Evolutionary conservation across 2,329 filamentous ascomycete species (phyloP), one percentile per base, ranked within the genome.

Genomic region (Colletotrichum abscissum): DNA sequence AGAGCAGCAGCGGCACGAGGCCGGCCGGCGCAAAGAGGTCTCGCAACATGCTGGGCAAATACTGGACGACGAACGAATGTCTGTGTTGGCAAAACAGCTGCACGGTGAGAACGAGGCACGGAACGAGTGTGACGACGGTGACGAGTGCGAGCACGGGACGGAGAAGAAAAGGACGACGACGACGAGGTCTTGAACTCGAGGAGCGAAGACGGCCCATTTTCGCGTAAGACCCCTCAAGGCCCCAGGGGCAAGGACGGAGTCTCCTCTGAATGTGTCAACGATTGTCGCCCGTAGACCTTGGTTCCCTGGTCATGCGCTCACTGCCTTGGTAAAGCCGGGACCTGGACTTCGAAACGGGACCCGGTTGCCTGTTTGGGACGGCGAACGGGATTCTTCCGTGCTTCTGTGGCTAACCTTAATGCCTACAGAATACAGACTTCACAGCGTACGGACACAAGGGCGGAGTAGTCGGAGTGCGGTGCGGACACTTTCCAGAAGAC

Each of bases 1-100:
- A 79, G 74, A 52, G 73, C 72, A 59, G 71, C 60, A 74, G 28
- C 55, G 70, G 49, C 54, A 77, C 22, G 19, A 74, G 56, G 30
- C 69, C 64, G 33, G 66, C 70, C 59, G 75, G 52, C 16, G 69
- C 60, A 52, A 76, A 33, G 22, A 73, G 49, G 63, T 74, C 63
- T 67, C 72, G 58, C 59, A 77, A 55, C 73, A 77, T 76, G 52
- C 67, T 56, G 72, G 55, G 65, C 30, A 74, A 38, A 26, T 49
- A 35, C 22, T 22, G 55, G 24, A 42, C 24, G 60, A 56, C 63
- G 46, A 63, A 56, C n/a, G 72, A 63, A 22, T 54, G 57, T 57
- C 46, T 42, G 5, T 52, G 57, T 19, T 19, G 55, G 24, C 22
- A 63, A 46, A 28, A 33, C 35, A 52, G 52, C 22, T 24, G 42